Conservation (phyloP, 2,329 filamentous ascomycete genomes). For the Verticillium albo-atrum region DNA sequence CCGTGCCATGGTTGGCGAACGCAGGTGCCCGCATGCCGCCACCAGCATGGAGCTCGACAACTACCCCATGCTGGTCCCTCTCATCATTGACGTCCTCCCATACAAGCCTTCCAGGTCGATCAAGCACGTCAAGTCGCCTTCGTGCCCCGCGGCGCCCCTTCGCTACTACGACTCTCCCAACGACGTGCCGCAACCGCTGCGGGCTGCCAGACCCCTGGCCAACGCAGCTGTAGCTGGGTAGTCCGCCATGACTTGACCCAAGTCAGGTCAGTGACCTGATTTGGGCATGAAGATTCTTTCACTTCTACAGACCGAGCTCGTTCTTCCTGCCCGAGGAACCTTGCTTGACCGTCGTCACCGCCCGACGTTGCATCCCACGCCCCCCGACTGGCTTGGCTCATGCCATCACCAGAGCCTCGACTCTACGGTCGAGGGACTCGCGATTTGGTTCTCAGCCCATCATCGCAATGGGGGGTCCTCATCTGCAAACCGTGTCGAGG, state of each 20-base stretch:
- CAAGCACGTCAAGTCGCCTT: conserved; percentile 3
- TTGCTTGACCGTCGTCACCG: not conserved
- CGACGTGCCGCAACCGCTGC: not conserved
- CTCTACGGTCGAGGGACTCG: too few relatives aligned
- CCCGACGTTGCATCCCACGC: not conserved
- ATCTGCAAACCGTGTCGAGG: not conserved
- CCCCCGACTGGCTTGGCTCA: not conserved
- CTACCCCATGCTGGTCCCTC: conserved; percentile 13
- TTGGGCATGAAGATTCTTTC: not conserved
- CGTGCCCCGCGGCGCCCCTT: not conserved
- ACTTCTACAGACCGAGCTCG: not conserved
- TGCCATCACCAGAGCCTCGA: not conserved
- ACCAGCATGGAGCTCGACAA: conserved; percentile 10
- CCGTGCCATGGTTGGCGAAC: conserved; percentile 48
- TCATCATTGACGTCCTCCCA: conserved; percentile 9
- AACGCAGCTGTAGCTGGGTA: not conserved
- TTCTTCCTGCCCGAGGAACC: not conserved
- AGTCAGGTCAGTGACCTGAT: not conserved
- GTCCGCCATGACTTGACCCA: not conserved
- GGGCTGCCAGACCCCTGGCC: not conserved
- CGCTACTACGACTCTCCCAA: not conserved
- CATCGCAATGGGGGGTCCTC: not conserved
- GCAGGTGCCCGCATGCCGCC: conserved; percentile 42
- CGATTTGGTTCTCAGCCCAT: not conserved
- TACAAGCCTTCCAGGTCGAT: not conserved